Percentiles rank a stretch among this genome's conserved stretches.
Evolutionary conservation across 495 filamentous ascomycete species (phyloP).

Genomic region (Friedmanniomyces simplex): DNA sequence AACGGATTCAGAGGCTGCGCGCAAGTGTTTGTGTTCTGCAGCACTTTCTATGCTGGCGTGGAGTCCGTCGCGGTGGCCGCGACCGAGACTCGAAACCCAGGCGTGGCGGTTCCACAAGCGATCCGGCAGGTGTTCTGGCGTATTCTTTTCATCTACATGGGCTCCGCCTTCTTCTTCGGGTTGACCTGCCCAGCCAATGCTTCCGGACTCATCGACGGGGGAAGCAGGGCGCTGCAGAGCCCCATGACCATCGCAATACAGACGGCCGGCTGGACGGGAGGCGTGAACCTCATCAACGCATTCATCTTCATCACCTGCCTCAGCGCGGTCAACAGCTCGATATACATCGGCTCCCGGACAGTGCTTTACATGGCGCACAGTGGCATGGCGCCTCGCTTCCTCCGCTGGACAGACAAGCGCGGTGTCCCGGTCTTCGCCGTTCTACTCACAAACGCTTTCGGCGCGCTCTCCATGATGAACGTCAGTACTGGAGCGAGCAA

Average conservation of each 20-base stretch:
- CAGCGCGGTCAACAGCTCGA: constrained; percentile 57
- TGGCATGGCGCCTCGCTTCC: constrained; percentile 53
- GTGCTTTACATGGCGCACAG: constrained; percentile 56
- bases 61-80: constrained; percentile 63
- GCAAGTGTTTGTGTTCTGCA: constrained; percentile 52
- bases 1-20: constrained; percentile 43
- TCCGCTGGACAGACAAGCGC: constrained; percentile 51
- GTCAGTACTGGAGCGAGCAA: constrained; percentile 48
- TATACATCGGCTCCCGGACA: constrained; percentile 58
- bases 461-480: constrained; percentile 57
- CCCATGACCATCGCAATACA: constrained; percentile 24
- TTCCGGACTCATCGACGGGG: constrained; percentile 8
- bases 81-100: constrained; percentile 63
- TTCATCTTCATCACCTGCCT: constrained; percentile 60
- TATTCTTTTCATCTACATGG: constrained; percentile 66
- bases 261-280: constrained; percentile 37
- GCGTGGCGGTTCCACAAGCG: constrained; percentile 56
- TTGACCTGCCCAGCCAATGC: constrained; percentile 33
- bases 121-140: constrained; percentile 69
- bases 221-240: constrained; percentile 11
- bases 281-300: constrained; percentile 58
- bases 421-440: constrained; percentile 58
- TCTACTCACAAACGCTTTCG: constrained; percentile 51
- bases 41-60: constrained; percentile 64
- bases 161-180: constrained; percentile 64